Conservation (phyloP, 495 filamentous ascomycete genomes). For the Symbiotaphrina buchneri region DNA sequence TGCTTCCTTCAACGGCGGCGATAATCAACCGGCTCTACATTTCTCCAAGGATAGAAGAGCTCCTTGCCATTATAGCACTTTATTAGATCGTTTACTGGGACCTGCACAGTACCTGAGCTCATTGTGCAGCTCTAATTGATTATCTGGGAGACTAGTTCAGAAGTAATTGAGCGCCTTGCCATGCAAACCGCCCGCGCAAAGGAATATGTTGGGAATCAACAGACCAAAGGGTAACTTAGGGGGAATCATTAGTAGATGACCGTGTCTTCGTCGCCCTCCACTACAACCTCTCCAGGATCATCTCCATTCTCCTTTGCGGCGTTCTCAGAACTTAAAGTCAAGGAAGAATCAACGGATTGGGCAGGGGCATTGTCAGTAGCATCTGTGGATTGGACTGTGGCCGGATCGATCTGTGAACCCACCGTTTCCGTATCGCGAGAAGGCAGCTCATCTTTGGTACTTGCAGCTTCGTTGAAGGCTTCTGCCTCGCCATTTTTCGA, state of each 20-base stretch:
- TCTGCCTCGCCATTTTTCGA: constrained; percentile 6
- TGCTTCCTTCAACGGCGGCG: too few relatives aligned
- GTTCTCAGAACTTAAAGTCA: too few relatives aligned
- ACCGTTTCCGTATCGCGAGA: constrained; percentile 2
- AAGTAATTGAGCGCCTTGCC: too few relatives aligned
- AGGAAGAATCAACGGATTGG: constrained; percentile 1
- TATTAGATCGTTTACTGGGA: too few relatives aligned
- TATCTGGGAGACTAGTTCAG: too few relatives aligned
- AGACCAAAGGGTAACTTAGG: neutral
- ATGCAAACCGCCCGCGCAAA: too few relatives aligned
- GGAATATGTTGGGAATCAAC: too few relatives aligned
- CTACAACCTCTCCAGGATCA: constrained; percentile 47
- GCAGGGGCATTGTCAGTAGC: neutral
- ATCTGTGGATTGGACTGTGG: neutral
- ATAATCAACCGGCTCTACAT: too few relatives aligned
- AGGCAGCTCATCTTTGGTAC: constrained; percentile 1
- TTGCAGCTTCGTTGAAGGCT: neutral
- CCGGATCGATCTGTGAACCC: constrained; percentile 3
- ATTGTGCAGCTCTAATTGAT: too few relatives aligned
- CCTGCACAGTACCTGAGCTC: too few relatives aligned
- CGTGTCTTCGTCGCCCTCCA: constrained; percentile 61
- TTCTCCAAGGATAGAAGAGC: too few relatives aligned
- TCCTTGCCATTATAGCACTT: too few relatives aligned
- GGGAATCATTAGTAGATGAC: constrained; percentile 48
- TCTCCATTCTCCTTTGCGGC: constrained; percentile 29